These are phyloP conservation scores for Entamoeba moshkovskii DNA, from an alignment of 208 protist genomes.

Conservation along the genomic window DNA sequence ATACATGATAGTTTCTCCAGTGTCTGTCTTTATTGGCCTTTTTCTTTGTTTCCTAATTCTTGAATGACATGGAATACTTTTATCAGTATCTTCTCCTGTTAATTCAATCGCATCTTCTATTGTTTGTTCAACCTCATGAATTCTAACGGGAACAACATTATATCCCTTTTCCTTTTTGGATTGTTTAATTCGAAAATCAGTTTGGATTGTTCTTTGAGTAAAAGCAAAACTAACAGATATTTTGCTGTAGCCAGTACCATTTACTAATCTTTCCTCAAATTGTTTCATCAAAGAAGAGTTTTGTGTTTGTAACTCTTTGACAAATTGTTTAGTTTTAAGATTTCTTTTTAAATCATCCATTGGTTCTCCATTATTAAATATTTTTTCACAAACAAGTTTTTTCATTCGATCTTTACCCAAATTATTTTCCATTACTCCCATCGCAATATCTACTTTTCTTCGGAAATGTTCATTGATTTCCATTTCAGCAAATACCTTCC, in stretches of 20 bases:
- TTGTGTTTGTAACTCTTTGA: not conserved
- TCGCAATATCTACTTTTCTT: not conserved
- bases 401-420: not conserved
- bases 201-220: not conserved
- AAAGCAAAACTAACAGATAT: not conserved
- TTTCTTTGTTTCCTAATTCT: not conserved
- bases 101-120: not conserved
- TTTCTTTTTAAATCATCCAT: not conserved
- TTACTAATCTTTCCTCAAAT: not conserved
- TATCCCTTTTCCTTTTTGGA: not conserved
- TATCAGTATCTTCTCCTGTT: not conserved
- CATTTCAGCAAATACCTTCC: not conserved
- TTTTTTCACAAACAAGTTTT: not conserved
- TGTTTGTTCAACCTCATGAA: not conserved
- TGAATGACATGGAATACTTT: not conserved
- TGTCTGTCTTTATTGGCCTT: not conserved
- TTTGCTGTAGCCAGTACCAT: not conserved
- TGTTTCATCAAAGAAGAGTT: not conserved
- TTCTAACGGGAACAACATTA: not conserved
- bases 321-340: not conserved
- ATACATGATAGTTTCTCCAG: not conserved
- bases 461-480: not conserved
- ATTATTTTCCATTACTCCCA: not conserved
- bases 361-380: not conserved
- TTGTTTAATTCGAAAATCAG: not conserved